These are phyloP conservation scores for Exophiala alcalophila DNA, from an alignment of 2,329 filamentous ascomycete species.

Conservation along the genomic window DNA sequence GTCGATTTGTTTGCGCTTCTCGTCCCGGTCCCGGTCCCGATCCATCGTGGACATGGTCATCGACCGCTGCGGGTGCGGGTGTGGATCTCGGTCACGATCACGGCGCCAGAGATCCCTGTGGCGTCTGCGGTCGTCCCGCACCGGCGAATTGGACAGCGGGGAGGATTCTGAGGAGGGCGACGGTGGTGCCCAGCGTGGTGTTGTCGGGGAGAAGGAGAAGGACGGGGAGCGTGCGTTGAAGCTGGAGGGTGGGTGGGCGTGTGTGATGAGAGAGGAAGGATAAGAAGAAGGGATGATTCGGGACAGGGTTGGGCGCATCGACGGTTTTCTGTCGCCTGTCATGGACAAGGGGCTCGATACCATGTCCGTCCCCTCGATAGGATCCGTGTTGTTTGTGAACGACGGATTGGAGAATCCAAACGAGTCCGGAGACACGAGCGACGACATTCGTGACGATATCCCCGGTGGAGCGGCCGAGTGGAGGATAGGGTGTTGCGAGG, in stretches of 20 bases:
- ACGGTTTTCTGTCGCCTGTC: background rate
- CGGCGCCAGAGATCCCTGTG: no score
- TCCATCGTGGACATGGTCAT: background rate
- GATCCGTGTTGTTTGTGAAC: constrained; percentile 1
- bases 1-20: no score
- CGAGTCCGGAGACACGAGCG: constrained; percentile 3
- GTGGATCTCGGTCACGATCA: no score
- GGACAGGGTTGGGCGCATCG: constrained; percentile 6
- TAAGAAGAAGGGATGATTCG: constrained; percentile 2
- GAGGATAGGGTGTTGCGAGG: constrained; percentile 15
- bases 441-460: constrained; percentile 11
- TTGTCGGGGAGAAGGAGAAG: background rate
- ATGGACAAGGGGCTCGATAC: background rate
- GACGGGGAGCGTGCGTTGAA: background rate
- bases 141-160: background rate
- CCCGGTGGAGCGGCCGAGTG: constrained; percentile 6
- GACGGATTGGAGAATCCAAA: constrained; percentile 4
- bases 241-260: background rate
- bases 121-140: background rate
- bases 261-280: constrained; percentile 3
- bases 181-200: background rate
- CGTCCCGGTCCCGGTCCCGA: background rate
- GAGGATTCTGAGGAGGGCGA: constrained; percentile 5
- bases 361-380: background rate
- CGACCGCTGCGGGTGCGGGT: no score